Percentiles rank a stretch among this genome's conserved stretches.
Conservation (phyloP, 2,329 filamentous ascomycete genomes). For the Colletotrichum neosansevieriae region DNA sequence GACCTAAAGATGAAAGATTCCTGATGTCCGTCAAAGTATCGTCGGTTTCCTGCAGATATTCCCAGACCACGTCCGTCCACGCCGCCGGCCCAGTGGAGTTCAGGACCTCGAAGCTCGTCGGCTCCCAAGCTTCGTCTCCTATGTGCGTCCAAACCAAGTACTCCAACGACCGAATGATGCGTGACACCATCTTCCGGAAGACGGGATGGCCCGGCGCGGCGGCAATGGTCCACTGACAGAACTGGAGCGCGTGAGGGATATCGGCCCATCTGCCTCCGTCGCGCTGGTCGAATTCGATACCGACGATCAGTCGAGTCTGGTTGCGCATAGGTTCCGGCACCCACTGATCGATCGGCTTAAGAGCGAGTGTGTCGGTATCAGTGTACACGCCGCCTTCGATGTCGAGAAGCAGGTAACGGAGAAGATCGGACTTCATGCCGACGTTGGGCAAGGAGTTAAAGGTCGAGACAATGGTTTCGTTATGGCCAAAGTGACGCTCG, state of each 20-base stretch:
- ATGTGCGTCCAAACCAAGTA: conserved; percentile 30
- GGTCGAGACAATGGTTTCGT: conserved; percentile 39
- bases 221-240: conserved; percentile 43
- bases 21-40: conserved; percentile 34
- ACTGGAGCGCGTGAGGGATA: conserved; percentile 43
- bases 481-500: conserved; percentile 34
- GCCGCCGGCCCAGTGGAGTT: conserved; percentile 49
- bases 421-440: conserved; percentile 71
- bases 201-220: conserved; percentile 45
- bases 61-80: conserved; percentile 49
- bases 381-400: conserved; percentile 82
- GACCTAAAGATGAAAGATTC: conserved; percentile 32
- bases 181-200: conserved; percentile 45
- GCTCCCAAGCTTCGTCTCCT: conserved; percentile 16
- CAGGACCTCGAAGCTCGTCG: conserved; percentile 47
- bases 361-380: conserved; percentile 58
- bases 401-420: conserved; percentile 78
- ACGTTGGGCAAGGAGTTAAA: conserved; percentile 45
- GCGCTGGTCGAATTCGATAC: conserved; percentile 47
- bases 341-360: conserved; percentile 51
- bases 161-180: conserved; percentile 43
- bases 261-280: conserved; percentile 43
- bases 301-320: conserved; percentile 42
- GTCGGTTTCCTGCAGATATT: conserved; percentile 44
- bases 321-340: conserved; percentile 44